phyloP scores from a whole-genome alignment of 2,329 filamentous ascomycete genomes.

The Fusarium sp. region DNA sequence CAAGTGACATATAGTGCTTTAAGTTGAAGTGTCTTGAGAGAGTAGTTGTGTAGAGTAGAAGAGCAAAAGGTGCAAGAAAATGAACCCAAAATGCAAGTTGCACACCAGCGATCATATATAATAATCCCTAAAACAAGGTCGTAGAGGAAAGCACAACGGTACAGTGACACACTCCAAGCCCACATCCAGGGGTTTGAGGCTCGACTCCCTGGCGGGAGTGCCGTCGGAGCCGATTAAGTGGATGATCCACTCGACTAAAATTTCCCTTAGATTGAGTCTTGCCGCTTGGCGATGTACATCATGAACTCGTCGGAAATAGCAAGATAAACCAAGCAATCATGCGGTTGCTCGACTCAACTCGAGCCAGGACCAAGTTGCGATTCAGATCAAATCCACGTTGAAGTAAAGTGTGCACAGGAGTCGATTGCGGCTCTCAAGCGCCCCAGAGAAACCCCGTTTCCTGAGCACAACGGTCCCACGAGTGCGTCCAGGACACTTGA shows the following conservation, averaged over 20 bases:
- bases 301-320: constrained; percentile 43
- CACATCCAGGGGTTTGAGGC: constrained; percentile 47
- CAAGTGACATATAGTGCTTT: not conserved
- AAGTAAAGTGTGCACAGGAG: constrained; percentile 7
- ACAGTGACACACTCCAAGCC: constrained; percentile 43
- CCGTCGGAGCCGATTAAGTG: constrained; percentile 50
- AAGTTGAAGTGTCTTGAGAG: not conserved
- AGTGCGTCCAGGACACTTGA: constrained; percentile 48
- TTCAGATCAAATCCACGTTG: constrained; percentile 15
- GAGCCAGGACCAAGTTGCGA: constrained; percentile 22
- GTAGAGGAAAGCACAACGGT: constrained; percentile 39
- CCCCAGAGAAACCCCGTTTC: constrained; percentile 22
- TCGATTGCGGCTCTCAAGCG: constrained; percentile 28
- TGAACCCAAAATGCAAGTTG: constrained; percentile 19
- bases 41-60: constrained; percentile 8
- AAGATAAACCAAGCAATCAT: constrained; percentile 19
- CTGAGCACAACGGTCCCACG: constrained; percentile 42
- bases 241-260: constrained; percentile 50
- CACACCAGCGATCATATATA: constrained; percentile 48
- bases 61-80: constrained; percentile 22
- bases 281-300: constrained; percentile 53
- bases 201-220: constrained; percentile 49
- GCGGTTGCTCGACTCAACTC: constrained; percentile 15
- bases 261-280: constrained; percentile 50
- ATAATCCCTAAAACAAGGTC: constrained; percentile 42